phyloP scores from a whole-genome alignment of 169 alveolate genomes.

The Plasmodium gallinaceum region DNA sequence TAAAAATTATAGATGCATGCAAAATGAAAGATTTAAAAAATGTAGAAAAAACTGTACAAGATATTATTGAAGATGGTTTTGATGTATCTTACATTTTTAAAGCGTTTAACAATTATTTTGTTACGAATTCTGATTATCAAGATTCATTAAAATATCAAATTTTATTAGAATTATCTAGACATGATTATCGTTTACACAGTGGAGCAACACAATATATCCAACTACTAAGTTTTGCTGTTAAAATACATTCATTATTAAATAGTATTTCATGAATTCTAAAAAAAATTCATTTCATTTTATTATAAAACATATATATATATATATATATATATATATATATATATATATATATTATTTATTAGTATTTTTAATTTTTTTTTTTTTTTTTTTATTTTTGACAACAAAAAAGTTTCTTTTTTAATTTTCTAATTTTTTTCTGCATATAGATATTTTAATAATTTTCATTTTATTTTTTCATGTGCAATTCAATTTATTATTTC shows the following conservation, averaged over 20 bases:
- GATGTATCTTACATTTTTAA: conserved; percentile 75
- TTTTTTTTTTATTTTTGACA: neutral
- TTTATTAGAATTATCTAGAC: conserved; percentile 49
- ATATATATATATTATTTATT: neutral
- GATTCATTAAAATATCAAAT: conserved; percentile 58
- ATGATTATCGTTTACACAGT: conserved; percentile 58
- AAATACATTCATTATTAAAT: conserved; percentile 52
- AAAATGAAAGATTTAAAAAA: conserved; percentile 55
- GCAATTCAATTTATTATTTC: too few relatives aligned
- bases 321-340: neutral
- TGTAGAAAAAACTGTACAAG: conserved; percentile 71
- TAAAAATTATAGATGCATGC: conserved; percentile 76
- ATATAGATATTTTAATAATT: too few relatives aligned
- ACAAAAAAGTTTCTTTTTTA: too few relatives aligned
- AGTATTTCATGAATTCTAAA: neutral
- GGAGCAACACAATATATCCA: conserved; percentile 68
- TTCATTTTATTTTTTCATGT: too few relatives aligned
- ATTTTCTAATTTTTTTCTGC: too few relatives aligned
- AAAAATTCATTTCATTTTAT: neutral
- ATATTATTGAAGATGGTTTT: conserved; percentile 66
- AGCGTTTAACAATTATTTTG: conserved; percentile 51
- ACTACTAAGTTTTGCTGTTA: conserved; percentile 57
- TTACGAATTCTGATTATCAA: conserved; percentile 36
- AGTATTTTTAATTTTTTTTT: neutral
- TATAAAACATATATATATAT: neutral